phyloP scores from a whole-genome alignment of 106 monocot genomes.

The Dioscorea zingiberensis region DNA sequence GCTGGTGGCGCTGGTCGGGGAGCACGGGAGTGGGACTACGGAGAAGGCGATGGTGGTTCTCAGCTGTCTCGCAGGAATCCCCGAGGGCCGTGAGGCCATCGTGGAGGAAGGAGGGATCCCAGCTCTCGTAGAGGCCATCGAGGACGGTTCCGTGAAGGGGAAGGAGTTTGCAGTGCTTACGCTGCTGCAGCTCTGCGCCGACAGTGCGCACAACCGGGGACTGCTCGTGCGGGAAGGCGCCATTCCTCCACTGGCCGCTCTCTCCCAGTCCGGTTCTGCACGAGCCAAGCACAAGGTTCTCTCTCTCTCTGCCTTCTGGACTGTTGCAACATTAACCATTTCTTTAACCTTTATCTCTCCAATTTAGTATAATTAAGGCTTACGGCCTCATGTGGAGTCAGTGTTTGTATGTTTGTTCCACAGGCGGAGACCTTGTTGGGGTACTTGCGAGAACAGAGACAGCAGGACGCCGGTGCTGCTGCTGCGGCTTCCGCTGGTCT shows the following conservation, averaged over 20 bases:
- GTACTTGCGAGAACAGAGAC: conserved; percentile 68
- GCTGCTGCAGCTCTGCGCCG: conserved; percentile 76
- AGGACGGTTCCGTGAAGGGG: conserved; percentile 58
- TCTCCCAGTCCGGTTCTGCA: conserved; percentile 68
- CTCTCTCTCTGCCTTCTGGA: too few species aligned
- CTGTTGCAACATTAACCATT: too few species aligned
- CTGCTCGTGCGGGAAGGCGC: conserved; percentile 84
- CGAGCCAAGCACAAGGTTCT: conserved; percentile 76
- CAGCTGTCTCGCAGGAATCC: conserved; percentile 37
- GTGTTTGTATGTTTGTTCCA: conserved; percentile 2
- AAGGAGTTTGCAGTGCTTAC: conserved; percentile 78
- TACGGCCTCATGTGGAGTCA: too few species aligned
- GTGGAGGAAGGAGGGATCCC: conserved; percentile 57
- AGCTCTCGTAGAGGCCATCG: conserved; percentile 72
- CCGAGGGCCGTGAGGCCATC: conserved; percentile 37
- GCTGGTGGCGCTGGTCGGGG: conserved; percentile 39
- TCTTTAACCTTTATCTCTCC: not conserved
- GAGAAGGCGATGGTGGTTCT: conserved; percentile 72
- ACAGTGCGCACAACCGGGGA: conserved; percentile 34
- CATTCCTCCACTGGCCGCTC: conserved; percentile 81
- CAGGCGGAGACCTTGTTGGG: conserved; percentile 82
- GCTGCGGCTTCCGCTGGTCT: too few species aligned
- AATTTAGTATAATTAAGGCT: too few species aligned
- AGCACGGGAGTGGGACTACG: conserved; percentile 25
- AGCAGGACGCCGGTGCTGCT: conserved; percentile 13